Base-by-base conservation (phyloP, 257 asterid genomes). In the Solanum bulbocastanum region DNA sequence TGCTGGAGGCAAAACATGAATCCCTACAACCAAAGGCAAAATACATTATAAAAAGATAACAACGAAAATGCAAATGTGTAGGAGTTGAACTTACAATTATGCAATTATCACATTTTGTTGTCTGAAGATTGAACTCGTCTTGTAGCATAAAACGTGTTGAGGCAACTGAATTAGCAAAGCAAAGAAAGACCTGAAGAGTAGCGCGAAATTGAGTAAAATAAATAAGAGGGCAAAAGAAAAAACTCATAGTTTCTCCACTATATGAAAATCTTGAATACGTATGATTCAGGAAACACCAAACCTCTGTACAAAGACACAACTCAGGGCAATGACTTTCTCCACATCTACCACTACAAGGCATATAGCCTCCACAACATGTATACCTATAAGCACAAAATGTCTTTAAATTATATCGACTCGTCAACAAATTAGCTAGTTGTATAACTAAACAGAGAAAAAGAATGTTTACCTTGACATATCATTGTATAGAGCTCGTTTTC, bases 91-190 rank as follows among this genome's bases (percentile, higher is more conserved):
- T 62, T 92, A 91, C 93, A 87, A 91, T 92, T n/a, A 91, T 89
- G 91, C 93, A 90, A 35, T 92, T 92, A 87, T 92, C 92, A 81
- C 93, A 91, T 85, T 88, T 66, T 46, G 92, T 87, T 22, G 92
- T 92, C 86, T 90, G 93, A 87, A 89, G 88, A 75, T 90, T 90
- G 91, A 91, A 90, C 86, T 92, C 94, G 76, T 92, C 94, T 87
- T 92, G 93, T 68, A 92, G 49, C 90, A 92, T 84, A 86, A 91
- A 91, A 75, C 94, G 91, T 4, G 93, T 92, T 2, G 92, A 90
- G 40, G 94, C 92, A 69, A 92, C 93, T 74, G 93, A 92, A 83
- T 88, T 92, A 15, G 83, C 87, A 84, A 92, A 92, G 91, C 93
- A 92, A 22, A 86, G 87, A 81, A 86, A 89, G 18, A 90, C 93